Evolutionary conservation across 2,329 filamentous ascomycete species (phyloP), one percentile per base, ranked within the genome.

Genomic region (Aspergillus glaucus): DNA sequence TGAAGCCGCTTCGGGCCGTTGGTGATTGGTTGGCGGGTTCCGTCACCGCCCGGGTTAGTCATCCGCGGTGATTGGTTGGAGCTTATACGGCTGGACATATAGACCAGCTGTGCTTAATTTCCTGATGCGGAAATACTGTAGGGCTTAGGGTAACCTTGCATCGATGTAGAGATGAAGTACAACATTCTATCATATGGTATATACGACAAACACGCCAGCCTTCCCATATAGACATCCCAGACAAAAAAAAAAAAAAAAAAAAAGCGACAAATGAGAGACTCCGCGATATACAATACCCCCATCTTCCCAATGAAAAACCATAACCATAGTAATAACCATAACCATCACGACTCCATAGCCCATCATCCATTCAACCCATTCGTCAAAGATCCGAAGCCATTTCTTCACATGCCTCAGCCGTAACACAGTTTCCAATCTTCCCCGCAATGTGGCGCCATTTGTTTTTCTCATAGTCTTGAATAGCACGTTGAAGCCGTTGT

Each of bases 391-490:
- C 51, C 62, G 79, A 73, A 28, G 84, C 85, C 61, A 89, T 86
- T 62, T 95, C 89, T 67, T 86, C 86, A 72, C 91, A 96, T 41
- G 90, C 88, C 32, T 83, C 81, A 37, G 91, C 88, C 34, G 89
- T 93, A 65, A 95, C 94, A 43, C 91, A 90, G 45, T 85, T 87
- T 52, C 91, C 91, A 60, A 96, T 86, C 71, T 95, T 95, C 62
- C 87, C 87, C 51, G 91, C 86, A 54, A 95, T 84, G 63, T 94
- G 88, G 58, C 89, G 86, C 91, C 91, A 96, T 66, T 89, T 89
- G 68, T 95, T 90, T 72, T 68, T 64, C 53, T 72, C 66, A 54
- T 73, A 72, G 46, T 72, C 68, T 40, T 65, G 60, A 41, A 71
- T 62, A 32, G 69, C 69, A 48, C 62, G 67, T 45, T 64, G 63